Evolutionary conservation across 2,329 filamentous ascomycete genomes (phyloP), one percentile per base, ranked within the genome.

Genomic region (Albifimbria verrucaria): DNA sequence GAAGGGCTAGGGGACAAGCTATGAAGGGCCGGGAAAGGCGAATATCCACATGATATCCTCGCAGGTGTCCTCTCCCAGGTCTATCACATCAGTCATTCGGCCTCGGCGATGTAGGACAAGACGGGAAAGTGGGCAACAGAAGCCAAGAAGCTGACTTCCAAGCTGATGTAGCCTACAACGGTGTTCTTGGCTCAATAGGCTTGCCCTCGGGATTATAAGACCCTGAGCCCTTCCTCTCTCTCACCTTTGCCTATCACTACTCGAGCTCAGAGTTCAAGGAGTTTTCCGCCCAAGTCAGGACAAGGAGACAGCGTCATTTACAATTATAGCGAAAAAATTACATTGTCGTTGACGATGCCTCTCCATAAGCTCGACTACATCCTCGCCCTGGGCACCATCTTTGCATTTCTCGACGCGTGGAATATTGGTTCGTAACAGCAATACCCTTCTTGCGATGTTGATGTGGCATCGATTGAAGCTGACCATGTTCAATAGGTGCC

Each of bases 361-460:
- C 63, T 67, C 57, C 73, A 76, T 54, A 76, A 86, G 60, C 86
- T 78, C 58, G 78, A 84, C 66, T 87, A 86, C 64, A 75, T 87
- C 60, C 81, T 87, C 59, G 84, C 81, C 60, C 77, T 87, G 48
- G 83, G 81, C 68, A 82, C 80, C 49, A 78, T 87, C 56, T 87
- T 87, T 66, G 81, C 84, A 47, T 79, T 82, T 61, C 76, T 86
- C 15, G 83, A 86, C 68, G 81, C 82, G 25, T 86, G 80, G 79
- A 86, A 86, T 62, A 86, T 85, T 59, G 83, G 82, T 78, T 54
- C 17, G 56, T 52, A n/a, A n/a, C n/a, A n/a, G n/a, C n/a, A n/a
- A n/a, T n/a, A n/a, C n/a, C n/a, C n/a, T n/a, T n/a, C n/a, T n/a
- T n/a, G n/a, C n/a, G n/a, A n/a, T n/a, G n/a, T n/a, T n/a, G n/a